These are phyloP conservation scores for Paraconiothyrium brasiliense DNA, from an alignment of 2,329 filamentous ascomycete species.

Conservation along the genomic window DNA sequence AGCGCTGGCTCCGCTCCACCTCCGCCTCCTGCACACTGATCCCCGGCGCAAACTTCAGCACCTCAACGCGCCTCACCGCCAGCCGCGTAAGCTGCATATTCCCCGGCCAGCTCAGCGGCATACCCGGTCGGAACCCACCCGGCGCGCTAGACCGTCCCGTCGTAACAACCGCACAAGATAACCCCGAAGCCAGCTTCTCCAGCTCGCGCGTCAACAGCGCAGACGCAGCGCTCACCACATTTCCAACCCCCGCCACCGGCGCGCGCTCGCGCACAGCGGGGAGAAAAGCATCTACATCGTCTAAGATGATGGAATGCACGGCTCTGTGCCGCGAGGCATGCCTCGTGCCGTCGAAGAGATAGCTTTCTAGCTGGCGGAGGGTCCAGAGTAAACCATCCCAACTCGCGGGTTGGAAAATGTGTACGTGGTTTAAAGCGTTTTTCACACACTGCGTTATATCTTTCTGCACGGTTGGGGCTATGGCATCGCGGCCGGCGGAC, in stretches of 20 bases:
- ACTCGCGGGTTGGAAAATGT: conserved; percentile 66
- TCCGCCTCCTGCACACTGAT: conserved; percentile 51
- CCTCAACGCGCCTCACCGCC: conserved; percentile 42
- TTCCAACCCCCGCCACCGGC: not conserved
- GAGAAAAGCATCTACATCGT: conserved; percentile 63
- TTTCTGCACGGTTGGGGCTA: not conserved
- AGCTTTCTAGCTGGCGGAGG: conserved; percentile 56
- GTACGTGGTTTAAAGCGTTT: conserved; percentile 62
- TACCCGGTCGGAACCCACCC: conserved; percentile 22
- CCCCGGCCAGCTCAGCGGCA: conserved; percentile 44
- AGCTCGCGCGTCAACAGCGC: conserved; percentile 25
- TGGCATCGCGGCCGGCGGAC: not conserved
- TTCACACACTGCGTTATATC: conserved; percentile 41
- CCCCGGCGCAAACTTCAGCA: conserved; percentile 48
- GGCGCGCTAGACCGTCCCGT: conserved; percentile 26
- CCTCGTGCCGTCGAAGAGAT: conserved; percentile 60
- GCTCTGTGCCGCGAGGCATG: conserved; percentile 59
- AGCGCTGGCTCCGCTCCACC: conserved; percentile 44
- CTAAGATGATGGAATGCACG: conserved; percentile 63
- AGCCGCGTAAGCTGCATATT: conserved; percentile 42
- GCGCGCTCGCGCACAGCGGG: conserved; percentile 18
- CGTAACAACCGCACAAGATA: conserved; percentile 27
- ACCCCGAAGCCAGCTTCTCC: conserved; percentile 14
- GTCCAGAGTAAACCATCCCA: conserved; percentile 61
- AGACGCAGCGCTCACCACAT: conserved; percentile 28